Evolutionary conservation across 169 alveolate species (phyloP).

Genomic region (Perkinsus chesapeaki): DNA sequence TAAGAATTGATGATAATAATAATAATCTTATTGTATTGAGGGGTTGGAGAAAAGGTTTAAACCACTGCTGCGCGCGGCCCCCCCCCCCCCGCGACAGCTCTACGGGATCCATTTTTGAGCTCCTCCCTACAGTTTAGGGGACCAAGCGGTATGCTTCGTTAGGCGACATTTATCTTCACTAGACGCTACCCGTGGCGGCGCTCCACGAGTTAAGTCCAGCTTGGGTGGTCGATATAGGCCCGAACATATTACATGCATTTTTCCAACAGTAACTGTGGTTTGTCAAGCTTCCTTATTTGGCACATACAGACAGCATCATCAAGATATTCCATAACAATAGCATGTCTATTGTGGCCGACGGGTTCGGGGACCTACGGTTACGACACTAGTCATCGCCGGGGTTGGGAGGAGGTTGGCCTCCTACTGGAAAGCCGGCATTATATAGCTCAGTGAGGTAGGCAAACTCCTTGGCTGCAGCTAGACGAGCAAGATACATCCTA

Average conservation of each 20-base stretch:
- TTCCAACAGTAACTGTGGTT: constrained; percentile 43
- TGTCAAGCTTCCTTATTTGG: constrained; percentile 63
- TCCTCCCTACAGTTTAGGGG: too few species aligned
- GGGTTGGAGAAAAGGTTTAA: too few species aligned
- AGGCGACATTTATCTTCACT: too few species aligned
- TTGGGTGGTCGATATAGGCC: too few species aligned
- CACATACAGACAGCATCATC: constrained; percentile 88
- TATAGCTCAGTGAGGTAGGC: constrained; percentile 89
- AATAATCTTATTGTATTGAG: too few species aligned
- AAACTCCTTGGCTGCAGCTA: constrained; percentile 97
- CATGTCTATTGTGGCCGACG: constrained; percentile 92
- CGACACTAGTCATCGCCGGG: neutral
- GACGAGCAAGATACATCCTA: constrained; percentile 85
- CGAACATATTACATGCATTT: neutral
- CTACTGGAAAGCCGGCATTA: constrained; percentile 85
- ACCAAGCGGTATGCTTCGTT: too few species aligned
- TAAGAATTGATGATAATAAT: too few species aligned
- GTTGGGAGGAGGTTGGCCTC: neutral
- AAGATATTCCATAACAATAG: constrained; percentile 86
- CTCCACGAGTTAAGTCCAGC: too few species aligned
- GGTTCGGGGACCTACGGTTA: constrained; percentile 80
- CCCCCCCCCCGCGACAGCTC: too few species aligned
- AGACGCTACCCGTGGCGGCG: too few species aligned
- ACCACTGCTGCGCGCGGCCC: too few species aligned
- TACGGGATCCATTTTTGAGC: too few species aligned